phyloP scores from a whole-genome alignment of 306 rosid genomes.

The Trifolium repens region DNA sequence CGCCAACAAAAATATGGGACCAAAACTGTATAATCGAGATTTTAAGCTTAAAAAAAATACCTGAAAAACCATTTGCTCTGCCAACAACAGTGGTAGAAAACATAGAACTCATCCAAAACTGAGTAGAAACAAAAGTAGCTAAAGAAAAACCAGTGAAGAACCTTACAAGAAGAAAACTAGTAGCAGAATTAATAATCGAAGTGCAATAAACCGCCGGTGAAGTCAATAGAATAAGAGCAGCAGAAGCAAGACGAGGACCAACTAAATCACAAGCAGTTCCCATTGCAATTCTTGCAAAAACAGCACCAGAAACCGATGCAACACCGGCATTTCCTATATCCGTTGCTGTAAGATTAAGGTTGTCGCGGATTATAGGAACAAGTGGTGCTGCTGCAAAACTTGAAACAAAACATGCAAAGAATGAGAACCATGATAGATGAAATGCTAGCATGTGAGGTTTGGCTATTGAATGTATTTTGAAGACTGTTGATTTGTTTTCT shows the following conservation, averaged over 20 bases:
- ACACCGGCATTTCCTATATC: constrained; percentile 96
- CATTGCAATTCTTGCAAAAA: constrained; percentile 80
- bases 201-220: constrained; percentile 75
- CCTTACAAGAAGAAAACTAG: constrained; percentile 65
- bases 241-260: constrained; percentile 83
- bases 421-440: constrained; percentile 84
- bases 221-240: constrained; percentile 67
- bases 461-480: constrained; percentile 64
- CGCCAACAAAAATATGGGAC: too few species aligned
- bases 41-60: neutral
- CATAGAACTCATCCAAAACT: constrained; percentile 98
- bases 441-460: constrained; percentile 93
- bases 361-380: constrained; percentile 77
- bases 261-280: constrained; percentile 85
- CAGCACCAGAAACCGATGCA: constrained; percentile 87
- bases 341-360: constrained; percentile 81
- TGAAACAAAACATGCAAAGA: constrained; percentile 81
- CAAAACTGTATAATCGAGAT: too few species aligned
- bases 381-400: constrained; percentile 84
- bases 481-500: constrained; percentile 77
- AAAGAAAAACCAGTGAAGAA: constrained; percentile 92
- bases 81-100: constrained; percentile 77
- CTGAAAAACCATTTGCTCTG: constrained; percentile 72
- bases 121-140: constrained; percentile 86
- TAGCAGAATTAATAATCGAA: constrained; percentile 56